Base-by-base conservation (phyloP, 140 eudicot genomes). In the Anethum foeniculum region DNA sequence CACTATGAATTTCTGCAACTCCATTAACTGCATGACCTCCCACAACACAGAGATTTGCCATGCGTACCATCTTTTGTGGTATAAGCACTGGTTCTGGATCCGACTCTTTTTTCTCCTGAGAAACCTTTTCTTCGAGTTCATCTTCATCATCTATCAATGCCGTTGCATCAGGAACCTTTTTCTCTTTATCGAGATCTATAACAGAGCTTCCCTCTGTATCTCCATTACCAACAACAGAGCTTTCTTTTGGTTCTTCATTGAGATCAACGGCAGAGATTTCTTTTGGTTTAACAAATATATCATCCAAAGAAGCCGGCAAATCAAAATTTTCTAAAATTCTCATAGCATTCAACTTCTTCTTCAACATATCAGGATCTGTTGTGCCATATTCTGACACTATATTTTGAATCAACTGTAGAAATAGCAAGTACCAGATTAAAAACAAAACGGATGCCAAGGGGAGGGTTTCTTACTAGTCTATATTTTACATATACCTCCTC, bases 1-100 rank as follows among this genome's bases (percentile, higher is more conserved):
- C 97, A 91, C 98, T 95, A 60, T 95, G 99, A 85, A 95, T 95
- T 84, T 85, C 97, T 71, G 99, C 99, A 86, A 96, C 99, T 23
- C 99, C 99, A 84, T 96, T 96, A 39, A 96, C 99, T 48, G 91
- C 91, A 91, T 96, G 99, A 36, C 98, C 99, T 81, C 98, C 99
- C 69, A 93, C 97, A 81, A 96, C 96, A 83, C 97, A 96, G 30
- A 96, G 86, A 84, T 96, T 96, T 78, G 99, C 98, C 99, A 96
- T 96, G 13, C 96, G 97, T 36, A 96, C 93, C 91, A 89, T 79
- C 88, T 89, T 92, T 77, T 90, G 92, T 58, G 86, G 93, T 38
- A 84, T 34, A 47, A 90, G 84, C 82, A 77, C 86, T 78, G 93
- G 92, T 82, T 89, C 85, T 30, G 73, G 74, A 73, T 79, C 84